Evolutionary conservation across 2,329 filamentous ascomycete species (phyloP), one percentile per base, ranked within the genome.

Genomic region (Elsinoe perseae): DNA sequence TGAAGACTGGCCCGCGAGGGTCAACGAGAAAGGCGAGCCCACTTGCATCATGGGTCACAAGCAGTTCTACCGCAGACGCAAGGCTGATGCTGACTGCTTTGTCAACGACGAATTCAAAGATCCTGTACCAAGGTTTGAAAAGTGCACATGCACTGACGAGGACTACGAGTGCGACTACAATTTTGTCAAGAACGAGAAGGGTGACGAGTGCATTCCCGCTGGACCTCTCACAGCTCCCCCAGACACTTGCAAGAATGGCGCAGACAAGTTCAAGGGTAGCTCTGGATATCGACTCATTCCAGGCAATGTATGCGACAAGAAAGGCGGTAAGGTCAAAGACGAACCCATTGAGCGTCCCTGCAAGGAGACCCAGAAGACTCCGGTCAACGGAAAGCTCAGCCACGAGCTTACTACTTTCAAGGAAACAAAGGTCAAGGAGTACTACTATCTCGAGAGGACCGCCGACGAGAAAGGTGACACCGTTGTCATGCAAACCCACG

Each of bases 151-250:
- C 71, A 83, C 84, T 0, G 82, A 86, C 57, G 76, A 78, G 30
- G 95, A 98, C 69, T 98, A 95, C 68, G 93, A 98, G 72, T 98
- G 93, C 69, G 92, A 97, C 68, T 95, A 87, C 77, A 95, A 95
- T 70, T 97, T 95, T 68, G 75, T 83, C 58, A 81, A 81, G 63
- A 77, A 78, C 57, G 77, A 78, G 32, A 75, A 81, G 2, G 78
- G 80, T 54, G 81, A 80, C 50, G 78, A 85, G 60, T 97, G 93
- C 68, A 76, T 83, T 21, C 78, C 80, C 6, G 80, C 77, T 23
- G 83, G 81, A 0, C 75, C 80, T 2, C 69, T 95, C 42, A 69
- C 76, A 2, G 75, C 83, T 1, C 90, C 91, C 0, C 79, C 87
- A 46, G 88, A 82, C 6, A 79, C 81, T 25, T 98, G 93, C 71